Evolutionary conservation across 176 grass and related monocot species (phyloP), one percentile per base, ranked within the genome.

Genomic region (Neostapfia colusana): DNA sequence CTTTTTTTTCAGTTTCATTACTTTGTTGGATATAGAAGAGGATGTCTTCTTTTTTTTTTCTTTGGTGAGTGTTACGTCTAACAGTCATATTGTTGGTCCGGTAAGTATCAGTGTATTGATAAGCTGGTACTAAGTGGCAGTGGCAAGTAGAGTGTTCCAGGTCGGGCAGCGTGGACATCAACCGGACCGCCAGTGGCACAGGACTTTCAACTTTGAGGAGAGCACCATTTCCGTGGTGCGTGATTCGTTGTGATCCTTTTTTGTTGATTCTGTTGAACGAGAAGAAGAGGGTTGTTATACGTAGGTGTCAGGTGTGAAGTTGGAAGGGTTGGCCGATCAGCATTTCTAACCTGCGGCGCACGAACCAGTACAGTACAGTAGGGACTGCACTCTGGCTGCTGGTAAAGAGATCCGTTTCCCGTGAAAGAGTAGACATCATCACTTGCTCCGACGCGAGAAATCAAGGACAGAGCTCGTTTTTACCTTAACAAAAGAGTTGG

Each of bases 61-160:
- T 35, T 43, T 77, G 17, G 21, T 70, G 49, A 67, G 58, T 6
- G 46, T 8, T 43, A 20, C 62, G 36, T 65, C 2, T 63, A 2
- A 1, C 43, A 11, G 42, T 44, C 40, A n/a, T 20, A 53, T 44
- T 73, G 6, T 36, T 67, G 3, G 18, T 11, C 20, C 41, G 16
- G 24, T 41, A 57, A 87, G 63, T 77, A 63, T 63, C 73, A 44
- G 25, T 67, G 34, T 18, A 63, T 66, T 82, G 12, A 50, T 82
- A 41, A 42, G 79, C 12, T 81, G 27, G 13, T 39, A 16, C 31
- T 31, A 28, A 17, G 20, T 68, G 31, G 23, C 14, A 7, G 60
- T 37, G 40, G 27, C 20, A 39, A 57, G 73, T 24, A 39, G 66
- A 83, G 67, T 87, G 69, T 54, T 83, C 80, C 14, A 43, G 67